These are phyloP conservation scores for Rosa persica DNA, from an alignment of 306 rosid species.

Conservation along the genomic window DNA sequence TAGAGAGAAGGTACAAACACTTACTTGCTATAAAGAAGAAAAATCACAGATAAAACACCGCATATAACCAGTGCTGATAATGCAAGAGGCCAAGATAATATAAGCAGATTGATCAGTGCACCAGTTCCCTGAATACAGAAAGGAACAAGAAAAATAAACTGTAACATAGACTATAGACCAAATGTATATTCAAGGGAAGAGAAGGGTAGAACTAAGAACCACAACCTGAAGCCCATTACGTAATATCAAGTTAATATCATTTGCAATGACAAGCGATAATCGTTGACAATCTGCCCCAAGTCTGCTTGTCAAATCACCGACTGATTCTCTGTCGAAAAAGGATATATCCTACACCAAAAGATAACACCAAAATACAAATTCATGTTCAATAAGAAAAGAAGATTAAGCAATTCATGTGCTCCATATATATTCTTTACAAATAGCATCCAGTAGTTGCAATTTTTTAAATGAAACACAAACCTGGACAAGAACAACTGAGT, in stretches of 20 bases:
- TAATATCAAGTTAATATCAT: slow-evolving; percentile 55
- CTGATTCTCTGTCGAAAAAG: slow-evolving; percentile 68
- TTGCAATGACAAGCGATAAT: slow-evolving; percentile 61
- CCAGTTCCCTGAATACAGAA: slow-evolving; percentile 67
- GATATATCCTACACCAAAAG: slow-evolving; percentile 59
- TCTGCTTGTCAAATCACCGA: slow-evolving; percentile 82
- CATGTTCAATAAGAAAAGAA: slow-evolving; percentile 9
- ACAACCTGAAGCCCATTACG: slow-evolving; percentile 66
- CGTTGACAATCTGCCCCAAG: slow-evolving; percentile 77
- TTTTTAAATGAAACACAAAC: slow-evolving; percentile 36
- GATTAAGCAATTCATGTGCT: slow-evolving; percentile 5
- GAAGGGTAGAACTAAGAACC: slow-evolving; percentile 13
- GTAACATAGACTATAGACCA: slow-evolving; percentile 14
- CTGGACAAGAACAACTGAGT: slow-evolving; percentile 62
- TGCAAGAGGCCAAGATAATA: slow-evolving; percentile 80
- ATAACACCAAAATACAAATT: slow-evolving; percentile 21
- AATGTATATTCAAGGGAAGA: background rate
- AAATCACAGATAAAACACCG: slow-evolving; percentile 50
- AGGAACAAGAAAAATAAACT: slow-evolving; percentile 4
- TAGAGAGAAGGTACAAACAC: slow-evolving; percentile 30
- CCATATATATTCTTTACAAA: slow-evolving; percentile 13
- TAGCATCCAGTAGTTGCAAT: slow-evolving; percentile 1
- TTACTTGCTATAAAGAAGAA: slow-evolving; percentile 63
- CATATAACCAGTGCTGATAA: slow-evolving; percentile 70
- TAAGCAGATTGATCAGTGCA: slow-evolving; percentile 66